Conservation (phyloP, 768 basidiomycete genomes). For the Russula dissimulans region DNA sequence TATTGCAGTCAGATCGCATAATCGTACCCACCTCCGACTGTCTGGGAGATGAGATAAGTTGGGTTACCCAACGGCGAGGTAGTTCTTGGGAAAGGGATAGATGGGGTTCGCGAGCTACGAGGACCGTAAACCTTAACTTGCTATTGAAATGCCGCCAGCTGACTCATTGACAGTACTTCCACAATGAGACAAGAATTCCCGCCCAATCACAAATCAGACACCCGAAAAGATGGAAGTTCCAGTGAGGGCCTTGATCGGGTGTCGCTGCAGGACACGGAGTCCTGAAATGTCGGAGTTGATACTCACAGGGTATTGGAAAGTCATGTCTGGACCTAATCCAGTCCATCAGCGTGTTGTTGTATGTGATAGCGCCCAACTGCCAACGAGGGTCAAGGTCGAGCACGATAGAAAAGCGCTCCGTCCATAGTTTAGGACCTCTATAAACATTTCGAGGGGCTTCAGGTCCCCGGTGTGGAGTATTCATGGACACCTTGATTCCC, state of each 20-base stretch:
- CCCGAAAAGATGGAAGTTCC: background rate
- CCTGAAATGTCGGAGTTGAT: background rate
- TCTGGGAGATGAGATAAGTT: too few relatives aligned
- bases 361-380: background rate
- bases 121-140: background rate
- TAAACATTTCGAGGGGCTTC: slow-evolving; percentile 7
- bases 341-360: too few relatives aligned
- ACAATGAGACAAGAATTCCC: background rate
- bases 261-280: background rate
- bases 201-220: background rate
- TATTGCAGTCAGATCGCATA: too few relatives aligned
- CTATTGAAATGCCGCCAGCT: background rate
- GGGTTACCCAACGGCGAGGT: background rate
- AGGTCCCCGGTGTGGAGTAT: slow-evolving; percentile 6
- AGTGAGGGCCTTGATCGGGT: background rate
- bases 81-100: background rate
- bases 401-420: background rate
- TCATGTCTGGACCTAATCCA: background rate
- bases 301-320: background rate
- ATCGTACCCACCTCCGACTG: too few relatives aligned
- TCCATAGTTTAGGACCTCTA: background rate
- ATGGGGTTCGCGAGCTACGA: background rate
- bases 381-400: background rate
- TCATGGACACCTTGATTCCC: background rate
- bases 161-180: background rate